A percentile compares a stretch with the other conserved stretches of the same genome.
phyloP scores from a whole-genome alignment of 1,139 yeast species.

The Candida albicans region DNA sequence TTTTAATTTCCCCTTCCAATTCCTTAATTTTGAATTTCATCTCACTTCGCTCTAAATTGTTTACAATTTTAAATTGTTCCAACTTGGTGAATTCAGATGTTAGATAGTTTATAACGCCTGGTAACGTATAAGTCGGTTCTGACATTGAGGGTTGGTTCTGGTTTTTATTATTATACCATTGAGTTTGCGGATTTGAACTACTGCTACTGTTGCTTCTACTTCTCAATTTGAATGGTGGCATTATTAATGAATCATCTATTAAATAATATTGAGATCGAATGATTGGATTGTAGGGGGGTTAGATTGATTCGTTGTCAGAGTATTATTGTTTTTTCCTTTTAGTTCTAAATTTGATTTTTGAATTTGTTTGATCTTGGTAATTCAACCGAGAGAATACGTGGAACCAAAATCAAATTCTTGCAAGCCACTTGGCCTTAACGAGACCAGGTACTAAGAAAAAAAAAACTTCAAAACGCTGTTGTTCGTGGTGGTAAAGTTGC shows the following conservation, averaged over 20 bases:
- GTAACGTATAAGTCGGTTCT: slow-evolving; percentile 47
- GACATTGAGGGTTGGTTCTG: slow-evolving; percentile 12
- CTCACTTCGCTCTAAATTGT: slow-evolving; percentile 56
- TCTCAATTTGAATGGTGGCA: slow-evolving; percentile 1
- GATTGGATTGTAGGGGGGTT: slow-evolving; percentile 4
- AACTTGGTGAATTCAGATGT: slow-evolving; percentile 61
- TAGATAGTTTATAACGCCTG: slow-evolving; percentile 64
- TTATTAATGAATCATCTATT: background rate
- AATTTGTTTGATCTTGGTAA: no score
- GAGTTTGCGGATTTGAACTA: slow-evolving; percentile 6
- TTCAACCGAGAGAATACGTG: no score
- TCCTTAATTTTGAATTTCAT: slow-evolving; percentile 56
- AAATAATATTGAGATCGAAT: background rate
- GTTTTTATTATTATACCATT: slow-evolving; percentile 3
- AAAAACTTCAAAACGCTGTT: no score
- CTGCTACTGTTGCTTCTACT: slow-evolving; percentile 11
- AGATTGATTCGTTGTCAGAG: background rate
- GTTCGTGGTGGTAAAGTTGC: no score
- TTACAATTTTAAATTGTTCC: slow-evolving; percentile 56
- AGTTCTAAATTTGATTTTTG: background rate
- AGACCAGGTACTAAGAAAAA: no score
- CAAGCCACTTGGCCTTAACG: no score
- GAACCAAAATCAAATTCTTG: no score
- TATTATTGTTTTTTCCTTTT: background rate
- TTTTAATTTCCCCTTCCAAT: slow-evolving; percentile 54